These are phyloP conservation scores for Penicillium janthinellum DNA, from an alignment of 2,329 filamentous ascomycete genomes.

Conservation along the genomic window DNA sequence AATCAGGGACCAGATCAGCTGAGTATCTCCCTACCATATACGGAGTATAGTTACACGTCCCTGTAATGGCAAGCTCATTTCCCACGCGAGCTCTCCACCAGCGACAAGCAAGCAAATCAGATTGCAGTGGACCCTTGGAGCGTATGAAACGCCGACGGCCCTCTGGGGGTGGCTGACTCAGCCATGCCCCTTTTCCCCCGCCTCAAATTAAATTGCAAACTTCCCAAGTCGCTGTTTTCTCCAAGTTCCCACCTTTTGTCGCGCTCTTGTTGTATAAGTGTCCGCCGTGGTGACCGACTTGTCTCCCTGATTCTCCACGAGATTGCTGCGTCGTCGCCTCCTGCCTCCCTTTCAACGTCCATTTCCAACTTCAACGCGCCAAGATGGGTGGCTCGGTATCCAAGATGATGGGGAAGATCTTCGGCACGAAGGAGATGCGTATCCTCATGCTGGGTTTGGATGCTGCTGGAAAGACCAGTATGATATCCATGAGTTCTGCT, in stretches of 20 bases:
- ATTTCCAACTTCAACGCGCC: conserved; percentile 18
- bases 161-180: conserved; percentile 34
- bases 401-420: conserved; percentile 98
- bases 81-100: background rate
- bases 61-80: background rate
- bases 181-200: conserved; percentile 42
- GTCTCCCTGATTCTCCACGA: background rate
- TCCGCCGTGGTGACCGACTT: background rate
- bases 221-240: conserved; percentile 17
- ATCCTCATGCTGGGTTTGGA: conserved; percentile 97
- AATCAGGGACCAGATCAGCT: background rate
- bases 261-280: background rate
- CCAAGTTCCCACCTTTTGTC: conserved; percentile 9
- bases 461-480: conserved; percentile 93
- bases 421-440: conserved; percentile 98
- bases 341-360: background rate
- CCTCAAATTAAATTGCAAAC: conserved; percentile 22
- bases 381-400: conserved; percentile 91
- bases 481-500: conserved; percentile 19
- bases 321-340: background rate
- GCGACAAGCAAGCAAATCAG: conserved; percentile 8
- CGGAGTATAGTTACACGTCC: too few species aligned
- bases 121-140: conserved; percentile 8
- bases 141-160: conserved; percentile 12
- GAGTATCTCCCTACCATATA: too few species aligned